Base-by-base conservation (phyloP, 495 filamentous ascomycete species). In the Hypoxylon subgilvum region DNA sequence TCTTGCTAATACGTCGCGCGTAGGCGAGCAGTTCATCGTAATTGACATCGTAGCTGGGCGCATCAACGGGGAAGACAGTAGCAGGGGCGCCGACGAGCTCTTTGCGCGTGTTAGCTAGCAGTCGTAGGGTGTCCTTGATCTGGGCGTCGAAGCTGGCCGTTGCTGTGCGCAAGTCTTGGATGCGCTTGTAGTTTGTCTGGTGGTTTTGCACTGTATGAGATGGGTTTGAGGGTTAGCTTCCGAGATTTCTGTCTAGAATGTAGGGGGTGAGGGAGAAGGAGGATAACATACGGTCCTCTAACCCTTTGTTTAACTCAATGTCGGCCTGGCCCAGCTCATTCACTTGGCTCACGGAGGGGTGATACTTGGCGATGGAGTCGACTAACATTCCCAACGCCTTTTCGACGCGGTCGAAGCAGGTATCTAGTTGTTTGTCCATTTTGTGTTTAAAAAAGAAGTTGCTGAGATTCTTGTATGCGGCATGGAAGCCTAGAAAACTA, bases 341-440 rank as follows among this genome's bases (percentile, higher is more conserved):
- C 4, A 88, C 88, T 18, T 84, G 80, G 21, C 73, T 66, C 4
- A 82, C 72, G 8, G 84, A 87, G 22, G 89, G 89, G 58, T 89
- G 88, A 80, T 90, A 91, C 51, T 89, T 85, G 6, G 86, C 75
- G 34, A 93, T 88, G 1, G 88, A 90, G 66, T 88, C 86, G 63
- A 90, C 83, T 8, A 93, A 78, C 6, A 72, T 79, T 9, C 78
- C 76, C 19, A 93, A 76, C 4, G 86, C 84, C 49, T 80, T 79
- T 65, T 90, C 88, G 32, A 92, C 74, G 45, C 86, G 83, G 60
- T 87, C 80, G 60, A 91, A 88, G 53, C 82, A 82, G 10, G 57
- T 52, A 49, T 84, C 79, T 21, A 90, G 73, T 44, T 81, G 70
- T 30, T 74, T 71, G 49, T 89, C 81, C 86, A 89, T 89, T 35